Evolutionary conservation across 164 flowering plant genomes (phyloP), one percentile per base, ranked within the genome.

Genomic region (Buxus sempervirens): DNA sequence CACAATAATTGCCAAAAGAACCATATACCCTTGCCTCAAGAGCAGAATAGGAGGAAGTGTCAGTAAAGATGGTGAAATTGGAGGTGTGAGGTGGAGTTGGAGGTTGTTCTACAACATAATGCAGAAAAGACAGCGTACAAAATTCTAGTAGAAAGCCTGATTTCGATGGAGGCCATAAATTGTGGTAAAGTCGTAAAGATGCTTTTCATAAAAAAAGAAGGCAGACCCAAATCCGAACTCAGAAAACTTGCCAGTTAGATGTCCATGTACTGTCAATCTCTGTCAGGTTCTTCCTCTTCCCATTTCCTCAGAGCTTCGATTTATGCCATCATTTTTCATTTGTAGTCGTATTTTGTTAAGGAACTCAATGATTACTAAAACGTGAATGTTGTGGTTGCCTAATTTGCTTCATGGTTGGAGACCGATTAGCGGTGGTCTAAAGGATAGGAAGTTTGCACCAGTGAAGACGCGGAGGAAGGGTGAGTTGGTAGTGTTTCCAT

Each of bases 111-210:
- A 38, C 75, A 73, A 72, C 65, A 63, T 18, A 77, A 70, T 73
- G 45, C 53, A 13, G 82, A 75, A 75, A 78, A 79, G 32, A 79
- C 87, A 8, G 65, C 87, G 19, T 81, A 84, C 80, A 91, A 86
- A 25, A 27, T 64, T 77, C 85, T 96, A 58, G 84, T 79, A 48
- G 85, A 82, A 68, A 83, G 79, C 75, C 82, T 86, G 63, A 58
- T 70, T 14, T 82, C 93, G 1, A 77, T 84, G 51, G 98, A 96
- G 73, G 93, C n/a, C n/a, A n/a, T n/a, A 93, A n/a, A 84, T 93
- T 58, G 91, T 87, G 5, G n/a, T n/a, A n/a, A n/a, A n/a, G n/a
- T n/a, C n/a, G 76, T 95, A 42, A 76, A 88, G 76, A 87, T 96
- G 84, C 84, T 96, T 24, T 79, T 86, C 45, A 65, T 87, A 7